Evolutionary conservation across 139 green algal genomes (phyloP).

Genomic region (Coelastrella sp.): DNA sequence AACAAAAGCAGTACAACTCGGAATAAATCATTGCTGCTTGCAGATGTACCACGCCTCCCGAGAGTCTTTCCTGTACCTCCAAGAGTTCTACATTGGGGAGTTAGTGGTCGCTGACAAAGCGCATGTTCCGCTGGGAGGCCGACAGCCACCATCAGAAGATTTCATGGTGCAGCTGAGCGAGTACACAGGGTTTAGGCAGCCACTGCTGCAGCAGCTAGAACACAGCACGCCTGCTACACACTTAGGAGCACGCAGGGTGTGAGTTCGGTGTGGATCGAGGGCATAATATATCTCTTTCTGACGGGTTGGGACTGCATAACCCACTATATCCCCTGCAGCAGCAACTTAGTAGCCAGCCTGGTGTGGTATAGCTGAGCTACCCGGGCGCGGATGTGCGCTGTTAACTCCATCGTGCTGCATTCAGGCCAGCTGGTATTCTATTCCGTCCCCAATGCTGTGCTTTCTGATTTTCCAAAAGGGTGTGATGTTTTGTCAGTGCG

Average conservation of each 20-base stretch:
- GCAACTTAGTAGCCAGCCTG: no score
- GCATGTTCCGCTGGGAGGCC: conserved; percentile 5
- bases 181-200: conserved; percentile 67
- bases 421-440: no score
- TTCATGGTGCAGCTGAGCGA: conserved; percentile 74
- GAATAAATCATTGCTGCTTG: background rate
- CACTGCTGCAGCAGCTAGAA: conserved; percentile 20
- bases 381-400: no score
- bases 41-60: conserved; percentile 73
- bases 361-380: no score
- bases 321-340: background rate
- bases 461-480: no score
- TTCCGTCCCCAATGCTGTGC: no score
- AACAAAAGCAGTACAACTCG: no score
- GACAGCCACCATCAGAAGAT: conserved; percentile 54
- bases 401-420: no score
- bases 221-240: background rate
- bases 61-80: conserved; percentile 83
- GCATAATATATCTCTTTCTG: background rate
- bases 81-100: conserved; percentile 71
- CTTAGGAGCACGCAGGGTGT: background rate
- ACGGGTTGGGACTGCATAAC: background rate
- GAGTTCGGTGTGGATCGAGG: background rate
- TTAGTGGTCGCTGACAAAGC: conserved; percentile 19
- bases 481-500: no score